A percentile compares a stretch with the other conserved stretches of the same genome.
phyloP scores from a whole-genome alignment of 2,329 filamentous ascomycete genomes.

The Blumeria graminis region DNA sequence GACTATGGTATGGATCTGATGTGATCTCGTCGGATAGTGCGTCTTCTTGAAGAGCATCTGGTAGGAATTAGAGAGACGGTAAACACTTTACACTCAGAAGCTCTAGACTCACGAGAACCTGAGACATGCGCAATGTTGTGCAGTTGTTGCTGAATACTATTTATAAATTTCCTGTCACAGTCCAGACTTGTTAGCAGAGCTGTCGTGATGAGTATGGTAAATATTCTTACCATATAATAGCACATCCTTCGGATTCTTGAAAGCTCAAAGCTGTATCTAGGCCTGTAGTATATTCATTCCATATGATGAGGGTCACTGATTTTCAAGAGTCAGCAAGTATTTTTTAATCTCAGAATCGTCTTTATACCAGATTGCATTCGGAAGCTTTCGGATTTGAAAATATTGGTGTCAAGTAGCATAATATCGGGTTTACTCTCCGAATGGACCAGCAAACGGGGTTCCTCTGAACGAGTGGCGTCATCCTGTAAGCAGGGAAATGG shows the following conservation, averaged over 20 bases:
- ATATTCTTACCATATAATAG: slow-evolving; percentile 55
- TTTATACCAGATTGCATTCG: slow-evolving; percentile 56
- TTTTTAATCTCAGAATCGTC: not conserved
- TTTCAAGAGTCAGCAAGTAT: not conserved
- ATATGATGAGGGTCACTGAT: slow-evolving; percentile 85
- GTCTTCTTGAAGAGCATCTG: slow-evolving; percentile 34
- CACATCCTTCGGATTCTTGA: slow-evolving; percentile 87
- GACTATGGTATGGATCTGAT: slow-evolving; percentile 41
- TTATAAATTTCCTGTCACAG: slow-evolving; percentile 60
- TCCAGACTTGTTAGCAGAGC: not conserved
- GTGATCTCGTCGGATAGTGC: slow-evolving; percentile 65
- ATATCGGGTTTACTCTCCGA: slow-evolving; percentile 79
- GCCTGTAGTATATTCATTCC: slow-evolving; percentile 66
- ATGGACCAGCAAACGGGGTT: slow-evolving; percentile 71
- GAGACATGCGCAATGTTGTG: slow-evolving; percentile 24
- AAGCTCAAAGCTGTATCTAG: slow-evolving; percentile 97
- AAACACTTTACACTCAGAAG: not conserved
- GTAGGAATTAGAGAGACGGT: not conserved
- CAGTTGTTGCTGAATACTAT: slow-evolving; percentile 57
- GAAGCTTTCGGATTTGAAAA: slow-evolving; percentile 84
- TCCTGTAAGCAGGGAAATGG: slow-evolving; percentile 18
- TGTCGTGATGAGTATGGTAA: not conserved
- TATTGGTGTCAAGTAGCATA: slow-evolving; percentile 67
- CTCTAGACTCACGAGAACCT: slow-evolving; percentile 29
- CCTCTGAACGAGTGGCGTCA: slow-evolving; percentile 40